Base-by-base conservation (phyloP, 23 red algal genomes). In the Gracilaria vermiculophylla region DNA sequence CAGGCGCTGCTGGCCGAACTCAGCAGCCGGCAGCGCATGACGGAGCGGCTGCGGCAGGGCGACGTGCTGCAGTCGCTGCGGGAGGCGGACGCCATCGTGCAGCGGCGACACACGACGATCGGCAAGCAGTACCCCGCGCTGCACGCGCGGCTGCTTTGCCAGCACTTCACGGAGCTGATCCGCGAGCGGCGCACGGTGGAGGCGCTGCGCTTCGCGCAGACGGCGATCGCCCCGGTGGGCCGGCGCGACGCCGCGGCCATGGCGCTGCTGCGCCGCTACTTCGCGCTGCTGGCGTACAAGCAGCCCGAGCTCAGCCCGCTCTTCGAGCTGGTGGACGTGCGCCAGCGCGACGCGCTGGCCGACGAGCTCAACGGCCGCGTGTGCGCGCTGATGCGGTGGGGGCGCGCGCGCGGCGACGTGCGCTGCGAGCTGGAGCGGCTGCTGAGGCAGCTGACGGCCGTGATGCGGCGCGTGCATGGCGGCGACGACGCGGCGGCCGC, bases 121-220 rank as follows among this genome's bases (percentile, higher is more conserved):
- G 23, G 29, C 7, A 58, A 58, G 21, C 54, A 58, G 12, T 58
- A 58, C 54, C 67, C 67, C 17, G 20, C 35, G 42, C 20, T 73
- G 5, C 23, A 88, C 54, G 43, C 73, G 69, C 65, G 69, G 25
- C 39, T 78, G 35, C 84, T 88, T 2, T 77, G 69, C 28, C 84
- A 88, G 21, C 84, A 88, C 35, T 88, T 88, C 35, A 52, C 52
- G 29, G 84, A 77, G 57, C 50, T 88, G 16, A 32, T 88, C 32
- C 52, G 84, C 34, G 15, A 47, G 7, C 27, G 53, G 10, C n/a
- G 65, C 44, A 60, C 50, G 0, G 55, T 88, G 42, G 20, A 52
- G 13, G 84, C 84, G 20, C 29, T 88, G 13, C 34, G 36, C 21
- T 88, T 88, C 65, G 84, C 84, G 72, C 84, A 66, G 33, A 29